Percentiles rank a stretch among this genome's conserved stretches.
Evolutionary conservation across 345 rosid species (phyloP).

Genomic region (Orychophragmus violaceus): DNA sequence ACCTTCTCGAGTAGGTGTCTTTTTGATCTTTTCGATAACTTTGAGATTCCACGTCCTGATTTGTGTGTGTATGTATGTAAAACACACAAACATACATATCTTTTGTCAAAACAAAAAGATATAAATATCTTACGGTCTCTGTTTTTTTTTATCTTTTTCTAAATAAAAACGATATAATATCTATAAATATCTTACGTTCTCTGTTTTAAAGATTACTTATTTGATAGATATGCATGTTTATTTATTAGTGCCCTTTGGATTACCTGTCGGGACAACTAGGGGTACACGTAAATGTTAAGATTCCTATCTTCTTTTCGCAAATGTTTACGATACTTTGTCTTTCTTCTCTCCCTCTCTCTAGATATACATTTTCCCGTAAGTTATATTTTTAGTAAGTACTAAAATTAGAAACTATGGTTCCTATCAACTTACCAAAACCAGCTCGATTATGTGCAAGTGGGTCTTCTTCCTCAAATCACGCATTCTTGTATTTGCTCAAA

Average conservation of each 20-base stretch:
- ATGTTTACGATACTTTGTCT: background rate
- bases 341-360: background rate
- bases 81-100: background rate
- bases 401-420: conserved; percentile 29
- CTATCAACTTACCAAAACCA: conserved; percentile 26
- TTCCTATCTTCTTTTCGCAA: conserved; percentile 12
- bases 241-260: conserved; percentile 24
- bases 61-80: background rate
- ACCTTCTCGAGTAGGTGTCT: conserved; percentile 11
- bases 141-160: background rate
- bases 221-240: background rate
- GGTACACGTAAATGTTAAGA: conserved; percentile 18
- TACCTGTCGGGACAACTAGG: conserved; percentile 7
- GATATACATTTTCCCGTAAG: background rate
- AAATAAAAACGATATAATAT: background rate
- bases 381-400: conserved; percentile 16
- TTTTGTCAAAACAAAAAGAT: background rate
- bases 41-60: conserved; percentile 24
- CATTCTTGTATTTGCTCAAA: background rate
- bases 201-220: background rate
- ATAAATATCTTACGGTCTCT: conserved; percentile 3
- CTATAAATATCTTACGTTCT: conserved; percentile 12
- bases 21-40: conserved; percentile 24
- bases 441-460: conserved; percentile 25
- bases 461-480: conserved; percentile 22